These are phyloP conservation scores for Glonium stellatum DNA, from an alignment of 495 filamentous ascomycete species.

Conservation along the genomic window DNA sequence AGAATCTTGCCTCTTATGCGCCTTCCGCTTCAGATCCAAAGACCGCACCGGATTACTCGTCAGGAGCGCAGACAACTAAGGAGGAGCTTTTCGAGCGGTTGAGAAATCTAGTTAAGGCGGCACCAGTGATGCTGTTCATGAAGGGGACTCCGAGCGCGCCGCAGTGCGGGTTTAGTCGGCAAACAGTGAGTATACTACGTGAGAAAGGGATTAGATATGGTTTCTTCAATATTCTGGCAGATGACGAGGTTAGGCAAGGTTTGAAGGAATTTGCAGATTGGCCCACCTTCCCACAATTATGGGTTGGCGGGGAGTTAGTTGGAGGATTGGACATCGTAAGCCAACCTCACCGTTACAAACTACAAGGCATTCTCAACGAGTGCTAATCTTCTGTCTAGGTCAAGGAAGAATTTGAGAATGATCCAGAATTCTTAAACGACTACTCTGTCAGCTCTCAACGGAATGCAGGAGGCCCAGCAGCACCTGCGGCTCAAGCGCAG, in stretches of 20 bases:
- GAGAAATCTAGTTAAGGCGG: constrained; percentile 76
- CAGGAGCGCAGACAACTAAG: constrained; percentile 48
- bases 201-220: constrained; percentile 90
- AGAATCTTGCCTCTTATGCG: constrained; percentile 40
- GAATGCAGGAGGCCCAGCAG: constrained; percentile 3
- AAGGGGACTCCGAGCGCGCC: constrained; percentile 84
- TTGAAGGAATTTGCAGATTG: constrained; percentile 92
- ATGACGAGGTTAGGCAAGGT: constrained; percentile 94
- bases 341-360: constrained; percentile 26
- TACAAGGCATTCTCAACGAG: neutral
- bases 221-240: constrained; percentile 97
- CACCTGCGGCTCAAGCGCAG: constrained; percentile 4
- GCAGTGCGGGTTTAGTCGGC: constrained; percentile 90
- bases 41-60: constrained; percentile 44
- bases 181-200: constrained; percentile 75
- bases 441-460: constrained; percentile 46
- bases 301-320: constrained; percentile 74
- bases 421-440: constrained; percentile 69
- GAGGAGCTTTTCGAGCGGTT: constrained; percentile 75
- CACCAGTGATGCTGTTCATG: constrained; percentile 96
- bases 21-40: constrained; percentile 43
- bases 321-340: constrained; percentile 93
- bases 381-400: constrained; percentile 37
- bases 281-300: constrained; percentile 94
- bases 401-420: constrained; percentile 54